Evolutionary conservation across 805 yeast species (phyloP), one percentile per base, ranked within the genome.

Genomic region (Wickerhamiella domercqiae): DNA sequence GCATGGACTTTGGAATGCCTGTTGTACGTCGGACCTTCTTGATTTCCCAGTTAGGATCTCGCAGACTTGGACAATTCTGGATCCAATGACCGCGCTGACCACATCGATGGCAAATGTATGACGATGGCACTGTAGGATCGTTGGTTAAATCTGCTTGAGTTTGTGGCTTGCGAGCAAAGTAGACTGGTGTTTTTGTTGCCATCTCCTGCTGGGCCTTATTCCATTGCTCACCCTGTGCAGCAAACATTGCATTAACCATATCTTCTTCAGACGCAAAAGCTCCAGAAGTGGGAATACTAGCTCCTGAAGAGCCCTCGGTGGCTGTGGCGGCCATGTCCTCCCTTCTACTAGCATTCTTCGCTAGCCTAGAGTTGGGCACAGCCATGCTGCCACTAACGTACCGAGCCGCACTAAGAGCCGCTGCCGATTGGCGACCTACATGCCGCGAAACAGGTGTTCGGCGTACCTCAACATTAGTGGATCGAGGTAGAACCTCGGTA

Each of bases 31-130:
- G 78, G 35, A 90, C 78, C 43, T 93, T 68, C 52, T 81, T 82
- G 15, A 94, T 94, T 53, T 87, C 97, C 68, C 84, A 84, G 49
- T 74, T 80, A 2, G 95, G 95, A 58, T 87, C 97, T 32, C 72
- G 74, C 51, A 81, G 78, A 3, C 93, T 82, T 0, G 99, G 98
- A 63, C 99, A 90, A 50, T 84, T 82, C 53, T 79, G 80, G 42
- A 90, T 87, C 84, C 93, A 87, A 57, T 90, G 99, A 39, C 83
- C 90, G 57, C 83, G 81, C 21, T 80, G 82, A 35, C 97, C 97
- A 63, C 99, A 90, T 53, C 95, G 68, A 56, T 90, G 87, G 57
- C 99, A 90, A 54, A 87, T 78, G 51, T 90, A 90, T 1, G 94
- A 94, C 5, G 94, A 87, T 1, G 98, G 98, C 7, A 95, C 95